Percentiles rank a stretch among this genome's conserved stretches.
phyloP scores from a whole-genome alignment of 2,329 filamentous ascomycete genomes.

The Claviceps cyperi region DNA sequence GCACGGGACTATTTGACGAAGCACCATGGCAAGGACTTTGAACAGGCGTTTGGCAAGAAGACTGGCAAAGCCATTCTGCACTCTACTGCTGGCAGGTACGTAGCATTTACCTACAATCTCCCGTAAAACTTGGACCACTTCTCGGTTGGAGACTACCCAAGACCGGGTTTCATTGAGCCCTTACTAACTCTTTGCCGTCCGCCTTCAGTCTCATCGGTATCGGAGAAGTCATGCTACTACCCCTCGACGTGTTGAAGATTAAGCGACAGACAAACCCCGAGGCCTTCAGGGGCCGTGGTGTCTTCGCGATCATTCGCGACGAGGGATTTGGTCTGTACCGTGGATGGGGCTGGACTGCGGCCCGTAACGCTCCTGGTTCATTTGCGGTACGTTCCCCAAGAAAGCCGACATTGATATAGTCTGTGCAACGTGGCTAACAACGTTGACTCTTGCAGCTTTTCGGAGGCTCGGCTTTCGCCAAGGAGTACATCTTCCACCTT shows the following conservation, averaged over 20 bases:
- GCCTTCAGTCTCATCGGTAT: slow-evolving; percentile 71
- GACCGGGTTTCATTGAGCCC: not conserved
- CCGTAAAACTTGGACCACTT: not conserved
- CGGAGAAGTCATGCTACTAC: slow-evolving; percentile 88
- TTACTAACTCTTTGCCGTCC: not conserved
- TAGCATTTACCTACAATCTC: not conserved
- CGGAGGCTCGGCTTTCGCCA: slow-evolving; percentile 91
- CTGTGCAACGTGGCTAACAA: not conserved
- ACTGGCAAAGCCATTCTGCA: slow-evolving; percentile 98
- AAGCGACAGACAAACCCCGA: slow-evolving; percentile 99
- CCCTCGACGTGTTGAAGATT: slow-evolving; percentile 96
- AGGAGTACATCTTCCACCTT: slow-evolving; percentile 86
- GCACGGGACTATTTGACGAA: slow-evolving; percentile 74
- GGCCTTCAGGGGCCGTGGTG: slow-evolving; percentile 84
- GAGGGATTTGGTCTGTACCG: slow-evolving; percentile 94
- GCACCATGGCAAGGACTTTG: slow-evolving; percentile 73
- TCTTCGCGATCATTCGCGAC: slow-evolving; percentile 79
- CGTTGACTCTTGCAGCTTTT: slow-evolving; percentile 55
- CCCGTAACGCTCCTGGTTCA: slow-evolving; percentile 88
- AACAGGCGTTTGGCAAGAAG: slow-evolving; percentile 83
- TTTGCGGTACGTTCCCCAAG: slow-evolving; percentile 60
- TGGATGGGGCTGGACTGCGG: slow-evolving; percentile 95
- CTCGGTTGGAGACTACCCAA: not conserved
- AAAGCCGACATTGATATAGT: not conserved
- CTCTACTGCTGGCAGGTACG: slow-evolving; percentile 79